A percentile compares a stretch with the other conserved stretches of the same genome.
Conservation (phyloP, 768 basidiomycete species). For the Piloderma croceum region DNA sequence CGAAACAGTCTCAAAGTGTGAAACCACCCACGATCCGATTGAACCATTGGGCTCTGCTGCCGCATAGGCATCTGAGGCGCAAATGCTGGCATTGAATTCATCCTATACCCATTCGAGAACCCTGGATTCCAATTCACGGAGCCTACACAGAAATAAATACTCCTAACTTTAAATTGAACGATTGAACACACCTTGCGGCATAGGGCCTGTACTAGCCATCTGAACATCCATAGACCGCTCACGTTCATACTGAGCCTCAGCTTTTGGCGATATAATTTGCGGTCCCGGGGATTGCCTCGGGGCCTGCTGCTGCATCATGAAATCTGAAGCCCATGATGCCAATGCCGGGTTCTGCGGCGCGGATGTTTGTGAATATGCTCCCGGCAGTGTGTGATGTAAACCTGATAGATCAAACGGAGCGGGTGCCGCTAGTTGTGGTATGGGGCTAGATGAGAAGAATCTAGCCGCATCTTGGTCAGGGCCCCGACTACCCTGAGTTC, state of each 20-base stretch:
- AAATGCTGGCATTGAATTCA: slow-evolving; percentile 35
- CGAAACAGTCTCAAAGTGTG: not conserved
- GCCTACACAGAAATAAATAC: slow-evolving; percentile 19
- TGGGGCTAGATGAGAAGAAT: slow-evolving; percentile 48
- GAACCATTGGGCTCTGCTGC: slow-evolving; percentile 21
- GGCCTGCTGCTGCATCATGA: slow-evolving; percentile 41
- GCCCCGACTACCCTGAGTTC: slow-evolving; percentile 42
- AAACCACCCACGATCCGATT: slow-evolving; percentile 35
- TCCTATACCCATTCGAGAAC: slow-evolving; percentile 31
- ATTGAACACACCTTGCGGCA: no score
- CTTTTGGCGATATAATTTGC: slow-evolving; percentile 5
- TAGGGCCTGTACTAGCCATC: no score
- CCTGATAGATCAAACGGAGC: slow-evolving; percentile 54
- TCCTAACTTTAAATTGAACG: no score
- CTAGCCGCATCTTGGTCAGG: slow-evolving; percentile 61
- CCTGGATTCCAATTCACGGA: slow-evolving; percentile 36
- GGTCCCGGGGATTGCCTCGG: not conserved
- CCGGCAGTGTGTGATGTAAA: slow-evolving; percentile 46
- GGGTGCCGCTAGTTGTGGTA: slow-evolving; percentile 30
- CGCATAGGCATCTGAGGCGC: slow-evolving; percentile 11
- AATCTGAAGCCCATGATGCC: slow-evolving; percentile 62
- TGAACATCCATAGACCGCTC: no score
- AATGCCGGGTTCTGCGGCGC: slow-evolving; percentile 17
- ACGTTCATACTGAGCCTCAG: slow-evolving; percentile 14
- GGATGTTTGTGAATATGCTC: slow-evolving; percentile 13